These are phyloP conservation scores for Ceratocystis colombiana DNA, from an alignment of 2,329 filamentous ascomycete species.

Conservation along the genomic window DNA sequence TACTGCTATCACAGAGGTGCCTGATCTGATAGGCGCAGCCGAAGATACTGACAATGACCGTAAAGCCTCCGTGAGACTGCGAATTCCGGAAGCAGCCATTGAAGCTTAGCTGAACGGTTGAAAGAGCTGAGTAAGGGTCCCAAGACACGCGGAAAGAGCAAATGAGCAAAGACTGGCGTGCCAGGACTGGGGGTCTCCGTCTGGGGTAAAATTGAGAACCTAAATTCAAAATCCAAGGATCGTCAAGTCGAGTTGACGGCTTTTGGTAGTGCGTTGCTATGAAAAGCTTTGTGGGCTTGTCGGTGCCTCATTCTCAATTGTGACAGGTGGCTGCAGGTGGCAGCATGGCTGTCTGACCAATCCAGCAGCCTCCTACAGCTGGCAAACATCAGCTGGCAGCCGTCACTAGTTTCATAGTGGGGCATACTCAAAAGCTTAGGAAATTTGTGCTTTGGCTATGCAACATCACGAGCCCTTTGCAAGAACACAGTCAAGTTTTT, in stretches of 20 bases:
- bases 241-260: not conserved
- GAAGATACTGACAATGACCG: slow-evolving; percentile 33
- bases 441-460: slow-evolving; percentile 3
- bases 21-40: not conserved
- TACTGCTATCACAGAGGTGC: not conserved
- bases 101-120: too few species aligned
- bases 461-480: slow-evolving; percentile 4
- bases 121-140: not conserved
- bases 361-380: not conserved
- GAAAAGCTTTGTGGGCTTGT: slow-evolving; percentile 14
- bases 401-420: not conserved
- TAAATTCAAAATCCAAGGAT: not conserved
- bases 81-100: slow-evolving; percentile 42
- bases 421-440: not conserved
- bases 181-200: too few species aligned
- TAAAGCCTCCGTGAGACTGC: slow-evolving; percentile 46
- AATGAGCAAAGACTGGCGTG: not conserved
- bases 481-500: not conserved
- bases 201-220: too few species aligned
- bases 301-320: not conserved
- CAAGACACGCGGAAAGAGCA: not conserved
- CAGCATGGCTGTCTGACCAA: not conserved
- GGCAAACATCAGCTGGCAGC: not conserved
- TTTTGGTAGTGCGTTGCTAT: not conserved
- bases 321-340: not conserved